These are phyloP conservation scores for Ogataea nakhonphanomensis DNA, from an alignment of 805 yeast genomes.

Conservation along the genomic window DNA sequence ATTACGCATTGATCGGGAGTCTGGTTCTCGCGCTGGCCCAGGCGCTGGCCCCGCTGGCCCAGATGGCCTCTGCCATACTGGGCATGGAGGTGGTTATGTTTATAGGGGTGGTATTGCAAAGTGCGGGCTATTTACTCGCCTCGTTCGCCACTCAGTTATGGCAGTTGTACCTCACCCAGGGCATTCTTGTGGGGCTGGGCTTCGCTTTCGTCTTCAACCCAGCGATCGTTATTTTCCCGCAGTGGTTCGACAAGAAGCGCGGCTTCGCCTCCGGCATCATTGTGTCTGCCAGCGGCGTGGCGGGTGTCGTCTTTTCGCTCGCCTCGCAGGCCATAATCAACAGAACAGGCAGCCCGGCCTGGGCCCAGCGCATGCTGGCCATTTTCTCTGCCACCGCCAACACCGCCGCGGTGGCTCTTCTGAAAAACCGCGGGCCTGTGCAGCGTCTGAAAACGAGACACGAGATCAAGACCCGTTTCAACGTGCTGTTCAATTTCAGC, in stretches of 20 bases:
- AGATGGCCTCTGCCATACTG: slow-evolving; percentile 19
- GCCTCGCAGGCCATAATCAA: slow-evolving; percentile 36
- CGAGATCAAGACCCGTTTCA: slow-evolving; percentile 18
- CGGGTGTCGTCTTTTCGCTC: slow-evolving; percentile 40
- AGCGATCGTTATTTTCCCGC: slow-evolving; percentile 46
- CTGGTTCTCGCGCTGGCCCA: slow-evolving; percentile 25
- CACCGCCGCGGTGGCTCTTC: slow-evolving; percentile 38
- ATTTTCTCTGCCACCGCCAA: slow-evolving; percentile 37
- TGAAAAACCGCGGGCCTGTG: slow-evolving; percentile 40
- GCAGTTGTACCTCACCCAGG: slow-evolving; percentile 54
- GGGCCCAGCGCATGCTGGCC: slow-evolving; percentile 45
- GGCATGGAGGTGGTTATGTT: slow-evolving; percentile 24
- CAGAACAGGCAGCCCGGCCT: slow-evolving; percentile 38
- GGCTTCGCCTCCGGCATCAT: slow-evolving; percentile 42
- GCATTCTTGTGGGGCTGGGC: slow-evolving; percentile 49
- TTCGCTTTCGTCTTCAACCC: slow-evolving; percentile 50
- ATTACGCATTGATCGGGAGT: slow-evolving; percentile 64
- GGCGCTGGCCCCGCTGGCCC: slow-evolving; percentile 23
- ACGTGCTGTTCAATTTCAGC: slow-evolving; percentile 19
- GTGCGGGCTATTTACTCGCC: slow-evolving; percentile 47
- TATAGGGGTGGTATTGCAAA: slow-evolving; percentile 42
- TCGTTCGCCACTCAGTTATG: slow-evolving; percentile 46
- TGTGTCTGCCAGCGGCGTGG: slow-evolving; percentile 42
- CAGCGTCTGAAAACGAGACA: slow-evolving; percentile 15
- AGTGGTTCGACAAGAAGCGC: slow-evolving; percentile 54